Percentiles rank a stretch among this genome's conserved stretches.
Evolutionary conservation across 805 yeast species (phyloP).

Genomic region (Hanseniaspora taiwanica): DNA sequence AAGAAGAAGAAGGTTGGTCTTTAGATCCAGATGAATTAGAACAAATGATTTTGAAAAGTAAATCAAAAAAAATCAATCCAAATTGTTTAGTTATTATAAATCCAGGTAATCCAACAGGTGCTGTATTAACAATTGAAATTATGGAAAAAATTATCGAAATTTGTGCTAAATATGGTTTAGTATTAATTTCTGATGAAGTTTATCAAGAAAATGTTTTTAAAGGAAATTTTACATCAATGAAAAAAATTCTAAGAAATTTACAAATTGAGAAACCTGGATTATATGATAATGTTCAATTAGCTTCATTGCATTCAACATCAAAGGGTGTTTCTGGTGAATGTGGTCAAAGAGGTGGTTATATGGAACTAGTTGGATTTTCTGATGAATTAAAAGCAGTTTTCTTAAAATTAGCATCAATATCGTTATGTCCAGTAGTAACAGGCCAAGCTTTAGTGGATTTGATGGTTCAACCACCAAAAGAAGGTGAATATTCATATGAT

Average conservation of each 20-base stretch:
- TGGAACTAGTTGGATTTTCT: conserved; percentile 80
- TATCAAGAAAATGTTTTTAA: conserved; percentile 85
- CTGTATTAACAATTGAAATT: conserved; percentile 51
- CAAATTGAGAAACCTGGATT: conserved; percentile 39
- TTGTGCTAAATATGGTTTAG: conserved; percentile 76
- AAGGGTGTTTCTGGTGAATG: conserved; percentile 98
- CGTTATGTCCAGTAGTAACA: conserved; percentile 85
- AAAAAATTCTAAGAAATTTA: conserved; percentile 58
- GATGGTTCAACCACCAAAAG: conserved; percentile 83
- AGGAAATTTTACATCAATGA: conserved; percentile 75
- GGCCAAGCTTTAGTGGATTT: conserved; percentile 91
- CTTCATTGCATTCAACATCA: conserved; percentile 92
- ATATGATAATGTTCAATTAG: conserved; percentile 69
- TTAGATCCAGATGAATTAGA: conserved; percentile 58
- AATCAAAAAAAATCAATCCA: conserved; percentile 42
- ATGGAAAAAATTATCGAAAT: conserved; percentile 61
- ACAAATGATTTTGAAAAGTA: conserved; percentile 34
- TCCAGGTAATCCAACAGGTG: conserved; percentile 98
- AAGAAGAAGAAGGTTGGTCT: conserved; percentile 77
- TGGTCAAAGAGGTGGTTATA: conserved; percentile 98
- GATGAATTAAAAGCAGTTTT: conserved; percentile 57
- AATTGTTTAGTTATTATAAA: conserved; percentile 83
- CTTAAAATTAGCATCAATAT: conserved; percentile 77
- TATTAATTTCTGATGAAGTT: conserved; percentile 93
- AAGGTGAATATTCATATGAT: conserved; percentile 65